Base-by-base conservation (phyloP, 2,329 filamentous ascomycete species). In the Hymenoscyphus repandus region DNA sequence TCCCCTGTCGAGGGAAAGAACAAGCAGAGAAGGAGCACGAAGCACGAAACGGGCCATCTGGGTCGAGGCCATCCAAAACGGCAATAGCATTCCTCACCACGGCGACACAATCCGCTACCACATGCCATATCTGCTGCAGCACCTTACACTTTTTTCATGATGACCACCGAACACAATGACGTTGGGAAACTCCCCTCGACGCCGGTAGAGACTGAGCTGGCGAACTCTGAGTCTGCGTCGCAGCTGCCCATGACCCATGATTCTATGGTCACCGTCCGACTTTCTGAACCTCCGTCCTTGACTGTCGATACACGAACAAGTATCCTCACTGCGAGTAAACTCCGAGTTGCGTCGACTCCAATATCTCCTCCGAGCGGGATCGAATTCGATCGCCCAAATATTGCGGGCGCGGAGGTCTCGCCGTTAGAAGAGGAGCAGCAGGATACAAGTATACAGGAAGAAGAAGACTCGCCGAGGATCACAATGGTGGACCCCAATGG, bases 251-350 rank as follows among this genome's bases (percentile, higher is more conserved):
- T 55, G 46, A 50, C 52, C 30, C 77, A 79, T 65, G 85, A 89
- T 68, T 90, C 86, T 17, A 85, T 90, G 83, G 85, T 90, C 41
- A 90, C 86, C 6, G 86, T 90, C 40, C 78, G 85, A 49, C 74
- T 90, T 44, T 89, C 86, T 17, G 85, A 88, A 64, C 72, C 76
- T 52, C 68, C 78, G 60, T 62, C 74, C 59, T 62, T 82, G 61
- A 68, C 72, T 57, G 73, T 83, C 57, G 71, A 78, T 50, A 76
- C 47, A 31, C 47, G 47, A 22, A 27, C 74, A 53, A 71, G 69
- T 32, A 61, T 65, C 7, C 62, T 67, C 18, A 57, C 67, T 20
- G 64, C 62, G 22, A 62, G 32, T 11, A 57, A 27, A 33, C 18
- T 43, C 30, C 30, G 36, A n/a, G 18, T 43, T 18, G 20, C 31